phyloP scores from a whole-genome alignment of 371 early-diverging fungal genomes.

The Cokeromyces recurvatus region DNA sequence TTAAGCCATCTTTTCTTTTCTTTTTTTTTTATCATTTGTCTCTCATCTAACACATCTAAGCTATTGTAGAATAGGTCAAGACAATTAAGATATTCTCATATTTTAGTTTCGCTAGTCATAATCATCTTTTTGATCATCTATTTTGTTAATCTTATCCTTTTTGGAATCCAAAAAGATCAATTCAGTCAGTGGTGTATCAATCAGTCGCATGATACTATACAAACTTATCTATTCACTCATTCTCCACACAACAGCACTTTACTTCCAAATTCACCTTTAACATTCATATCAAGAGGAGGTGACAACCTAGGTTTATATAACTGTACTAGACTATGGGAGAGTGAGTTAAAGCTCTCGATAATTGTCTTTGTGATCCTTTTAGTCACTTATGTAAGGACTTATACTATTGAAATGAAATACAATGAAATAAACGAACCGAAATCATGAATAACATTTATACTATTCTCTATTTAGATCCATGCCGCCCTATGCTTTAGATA shows the following conservation, averaged over 20 bases:
- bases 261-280: background rate
- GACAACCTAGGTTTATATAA: conserved; percentile 9
- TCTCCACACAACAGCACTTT: conserved; percentile 8
- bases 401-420: too few species aligned
- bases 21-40: too few species aligned
- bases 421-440: too few species aligned
- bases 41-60: too few species aligned
- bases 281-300: conserved; percentile 2
- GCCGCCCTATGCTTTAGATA: too few species aligned
- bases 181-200: conserved; percentile 26
- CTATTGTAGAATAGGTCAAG: conserved; percentile 11
- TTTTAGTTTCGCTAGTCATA: conserved; percentile 14
- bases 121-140: conserved; percentile 11
- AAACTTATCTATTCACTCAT: background rate
- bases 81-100: conserved; percentile 14
- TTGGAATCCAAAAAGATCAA: conserved; percentile 25
- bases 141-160: conserved; percentile 12
- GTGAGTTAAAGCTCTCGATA: conserved; percentile 18
- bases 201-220: conserved; percentile 9
- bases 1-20: background rate
- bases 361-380: conserved; percentile 16
- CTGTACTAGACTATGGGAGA: conserved; percentile 21
- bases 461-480: too few species aligned
- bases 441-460: too few species aligned
- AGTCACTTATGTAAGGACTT: conserved; percentile 19